Percentiles rank a stretch among this genome's conserved stretches.
phyloP scores from a whole-genome alignment of 208 protist genomes.

The Acanthamoeba pearcei region DNA sequence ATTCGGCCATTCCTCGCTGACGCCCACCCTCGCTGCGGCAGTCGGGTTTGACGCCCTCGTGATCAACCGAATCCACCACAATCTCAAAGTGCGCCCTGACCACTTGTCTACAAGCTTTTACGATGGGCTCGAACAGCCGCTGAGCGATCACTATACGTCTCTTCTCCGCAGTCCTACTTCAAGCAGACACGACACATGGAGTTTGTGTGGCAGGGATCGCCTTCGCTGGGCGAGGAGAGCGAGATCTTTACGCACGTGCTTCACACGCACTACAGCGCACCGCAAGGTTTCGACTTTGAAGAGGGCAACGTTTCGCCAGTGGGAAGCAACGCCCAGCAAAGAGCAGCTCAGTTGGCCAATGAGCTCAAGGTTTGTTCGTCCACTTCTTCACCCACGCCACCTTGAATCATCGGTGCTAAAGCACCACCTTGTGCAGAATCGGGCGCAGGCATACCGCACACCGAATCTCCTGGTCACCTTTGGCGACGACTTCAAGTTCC shows the following conservation, averaged over 20 bases:
- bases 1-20: constrained; percentile 86
- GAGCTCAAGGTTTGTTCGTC: constrained; percentile 24
- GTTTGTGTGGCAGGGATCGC: constrained; percentile 87
- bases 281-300: constrained; percentile 81
- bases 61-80: constrained; percentile 87
- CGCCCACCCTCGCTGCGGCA: constrained; percentile 79
- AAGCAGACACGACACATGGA: constrained; percentile 83
- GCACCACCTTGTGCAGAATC: background rate
- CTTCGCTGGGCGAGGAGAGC: constrained; percentile 25
- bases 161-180: constrained; percentile 57
- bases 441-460: constrained; percentile 73
- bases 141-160: too few relatives aligned
- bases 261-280: constrained; percentile 86
- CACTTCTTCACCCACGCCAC: background rate
- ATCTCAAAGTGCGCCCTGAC: constrained; percentile 75
- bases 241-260: constrained; percentile 87
- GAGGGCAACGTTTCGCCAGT: background rate
- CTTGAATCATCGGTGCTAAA: background rate
- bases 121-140: background rate
- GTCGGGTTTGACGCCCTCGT: constrained; percentile 87
- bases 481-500: constrained; percentile 88
- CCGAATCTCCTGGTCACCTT: constrained; percentile 83
- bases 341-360: constrained; percentile 39
- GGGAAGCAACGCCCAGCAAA: background rate
- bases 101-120: background rate